Conservation (phyloP, 148 eudicot genomes). For the Drosera capensis region DNA sequence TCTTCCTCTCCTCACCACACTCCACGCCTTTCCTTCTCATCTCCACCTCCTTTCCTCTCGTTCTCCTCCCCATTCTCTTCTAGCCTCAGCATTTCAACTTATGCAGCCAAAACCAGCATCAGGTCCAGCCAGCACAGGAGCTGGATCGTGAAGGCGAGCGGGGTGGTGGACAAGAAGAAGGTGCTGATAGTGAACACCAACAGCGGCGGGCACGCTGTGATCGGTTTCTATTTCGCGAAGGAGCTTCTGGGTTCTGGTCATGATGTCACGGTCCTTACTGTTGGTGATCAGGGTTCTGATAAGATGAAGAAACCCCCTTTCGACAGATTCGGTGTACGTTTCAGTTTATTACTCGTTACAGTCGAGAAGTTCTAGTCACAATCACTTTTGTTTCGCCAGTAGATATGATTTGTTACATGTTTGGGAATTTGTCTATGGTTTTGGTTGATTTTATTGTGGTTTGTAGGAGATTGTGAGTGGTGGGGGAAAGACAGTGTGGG, state of each 20-base stretch:
- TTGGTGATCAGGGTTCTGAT: slow-evolving; percentile 79
- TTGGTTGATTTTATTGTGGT: not conserved
- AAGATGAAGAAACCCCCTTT: slow-evolving; percentile 98
- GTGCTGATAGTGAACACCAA: slow-evolving; percentile 73
- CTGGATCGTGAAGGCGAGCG: not conserved
- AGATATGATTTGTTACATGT: not conserved
- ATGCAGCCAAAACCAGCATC: slow-evolving; percentile 13
- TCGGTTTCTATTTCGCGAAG: slow-evolving; percentile 89
- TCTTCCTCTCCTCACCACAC: slow-evolving; percentile 11
- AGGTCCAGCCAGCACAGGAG: slow-evolving; percentile 10
- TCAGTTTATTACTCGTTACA: not conserved
- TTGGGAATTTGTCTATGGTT: no score
- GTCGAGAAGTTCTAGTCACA: no score
- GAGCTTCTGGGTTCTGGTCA: slow-evolving; percentile 74
- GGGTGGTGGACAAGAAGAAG: slow-evolving; percentile 42
- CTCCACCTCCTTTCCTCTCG: slow-evolving; percentile 8
- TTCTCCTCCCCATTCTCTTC: slow-evolving; percentile 20
- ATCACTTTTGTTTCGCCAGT: not conserved
- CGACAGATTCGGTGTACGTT: slow-evolving; percentile 60
- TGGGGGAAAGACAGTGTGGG: slow-evolving; percentile 93
- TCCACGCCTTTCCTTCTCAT: slow-evolving; percentile 8
- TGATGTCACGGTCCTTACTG: slow-evolving; percentile 70
- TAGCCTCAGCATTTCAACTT: slow-evolving; percentile 4
- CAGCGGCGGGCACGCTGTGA: slow-evolving; percentile 90
- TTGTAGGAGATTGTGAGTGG: slow-evolving; percentile 67